A percentile compares a stretch with the other conserved stretches of the same genome.
Evolutionary conservation across 208 protist genomes (phyloP).

Genomic region (Leishmania tropica): DNA sequence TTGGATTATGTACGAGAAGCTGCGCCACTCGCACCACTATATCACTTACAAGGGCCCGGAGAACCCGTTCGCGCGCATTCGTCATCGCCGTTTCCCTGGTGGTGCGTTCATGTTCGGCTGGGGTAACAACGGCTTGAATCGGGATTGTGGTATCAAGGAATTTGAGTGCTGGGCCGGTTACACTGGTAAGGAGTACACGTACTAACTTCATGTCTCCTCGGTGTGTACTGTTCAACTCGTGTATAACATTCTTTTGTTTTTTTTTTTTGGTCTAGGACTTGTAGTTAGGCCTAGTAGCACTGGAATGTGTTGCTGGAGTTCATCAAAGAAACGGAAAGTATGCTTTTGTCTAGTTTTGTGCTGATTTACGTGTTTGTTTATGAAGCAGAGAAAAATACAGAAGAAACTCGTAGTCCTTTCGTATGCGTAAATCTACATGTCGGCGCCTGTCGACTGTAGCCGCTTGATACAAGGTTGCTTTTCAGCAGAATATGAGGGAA

Average conservation of each 20-base stretch:
- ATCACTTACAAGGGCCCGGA: constrained; percentile 86
- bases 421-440: not conserved
- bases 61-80: constrained; percentile 82
- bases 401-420: not conserved
- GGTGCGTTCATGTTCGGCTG: constrained; percentile 83
- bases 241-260: constrained; percentile 20
- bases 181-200: constrained; percentile 87
- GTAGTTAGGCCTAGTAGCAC: not conserved
- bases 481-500: not conserved
- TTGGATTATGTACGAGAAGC: constrained; percentile 86
- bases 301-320: not conserved
- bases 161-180: constrained; percentile 91
- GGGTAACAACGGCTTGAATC: constrained; percentile 92
- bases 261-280: not conserved
- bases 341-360: not conserved
- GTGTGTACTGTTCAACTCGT: not conserved
- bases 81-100: constrained; percentile 77
- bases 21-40: constrained; percentile 77
- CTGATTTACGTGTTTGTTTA: not conserved
- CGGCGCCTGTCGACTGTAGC: not conserved
- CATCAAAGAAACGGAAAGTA: not conserved
- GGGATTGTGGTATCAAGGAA: constrained; percentile 86
- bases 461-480: not conserved
- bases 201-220: constrained; percentile 45
- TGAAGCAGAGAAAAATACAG: not conserved